Conservation (phyloP, 768 basidiomycete species). For the Pholiota conissans region DNA sequence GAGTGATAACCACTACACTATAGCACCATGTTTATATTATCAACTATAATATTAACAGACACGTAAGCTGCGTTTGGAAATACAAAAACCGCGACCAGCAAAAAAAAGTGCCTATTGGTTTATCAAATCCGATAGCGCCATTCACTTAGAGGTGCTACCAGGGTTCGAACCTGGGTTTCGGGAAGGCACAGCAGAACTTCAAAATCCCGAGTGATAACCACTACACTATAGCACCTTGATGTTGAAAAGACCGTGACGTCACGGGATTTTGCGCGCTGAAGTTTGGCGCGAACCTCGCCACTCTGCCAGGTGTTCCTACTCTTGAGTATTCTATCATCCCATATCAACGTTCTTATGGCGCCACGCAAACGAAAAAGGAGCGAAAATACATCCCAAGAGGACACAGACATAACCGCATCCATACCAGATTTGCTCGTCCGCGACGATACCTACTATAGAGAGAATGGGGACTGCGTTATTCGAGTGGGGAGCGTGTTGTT, state of each 20-base stretch:
- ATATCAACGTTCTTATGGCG: too few relatives aligned
- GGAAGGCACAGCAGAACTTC: not conserved
- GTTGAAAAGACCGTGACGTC: too few relatives aligned
- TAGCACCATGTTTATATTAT: slow-evolving; percentile 18
- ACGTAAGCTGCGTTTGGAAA: not conserved
- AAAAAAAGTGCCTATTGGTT: not conserved
- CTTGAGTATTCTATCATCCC: too few relatives aligned
- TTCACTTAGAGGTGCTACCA: not conserved
- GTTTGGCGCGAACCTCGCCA: too few relatives aligned
- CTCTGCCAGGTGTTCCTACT: too few relatives aligned
- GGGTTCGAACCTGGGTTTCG: slow-evolving; percentile 8
- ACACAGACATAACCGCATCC: too few relatives aligned
- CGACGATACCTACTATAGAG: slow-evolving; percentile 7
- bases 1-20: slow-evolving; percentile 34
- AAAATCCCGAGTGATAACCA: slow-evolving; percentile 12
- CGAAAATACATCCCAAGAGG: too few relatives aligned
- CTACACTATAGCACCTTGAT: slow-evolving; percentile 8
- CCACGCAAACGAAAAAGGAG: too few relatives aligned
- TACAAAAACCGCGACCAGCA: not conserved
- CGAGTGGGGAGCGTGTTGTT: slow-evolving; percentile 12
- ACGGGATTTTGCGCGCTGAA: too few relatives aligned
- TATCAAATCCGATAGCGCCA: not conserved
- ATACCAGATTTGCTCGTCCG: too few relatives aligned
- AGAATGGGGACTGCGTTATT: slow-evolving; percentile 14
- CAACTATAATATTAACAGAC: not conserved